Evolutionary conservation across 2,329 filamentous ascomycete genomes (phyloP), one percentile per base, ranked within the genome.

Genomic region (Akanthomyces lecanii): DNA sequence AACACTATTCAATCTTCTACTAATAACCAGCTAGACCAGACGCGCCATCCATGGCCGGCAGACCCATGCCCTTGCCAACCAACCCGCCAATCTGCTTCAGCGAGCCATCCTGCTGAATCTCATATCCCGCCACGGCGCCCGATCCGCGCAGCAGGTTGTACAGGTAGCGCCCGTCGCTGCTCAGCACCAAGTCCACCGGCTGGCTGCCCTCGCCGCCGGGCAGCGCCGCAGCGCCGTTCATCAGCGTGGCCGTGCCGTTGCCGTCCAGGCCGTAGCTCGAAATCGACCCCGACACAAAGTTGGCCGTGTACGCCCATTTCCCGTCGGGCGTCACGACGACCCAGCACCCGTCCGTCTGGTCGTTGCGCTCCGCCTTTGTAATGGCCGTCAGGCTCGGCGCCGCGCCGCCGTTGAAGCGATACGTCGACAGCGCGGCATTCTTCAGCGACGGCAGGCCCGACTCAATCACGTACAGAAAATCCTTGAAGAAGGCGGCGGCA

Each of bases 71-170:
- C 51, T 64, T 67, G 10, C 68, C 67, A 12, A 67, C 63, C 16
- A 67, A 64, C 2, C 64, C 63, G 25, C 65, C 64, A 55, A 67
- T 61, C 23, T 64, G 54, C 64, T 61, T 63, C 6, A 68, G 64
- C 11, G 67, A 67, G 14, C 67, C 66, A n/a, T 68, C 63, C 10
- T 38, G 18, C 53, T 65, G 63, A 53, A 68, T 67, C 64, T 66
- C 60, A 21, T 58, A 68, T 14, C 57, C 67, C 11, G 61, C 64
- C 60, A 68, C 63, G 21, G 66, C 67, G 3, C 67, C 66, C 12
- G 53, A 33, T n/a, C 67, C 66, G n/a, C 67, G 65, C 25, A 67
- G 66, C 16, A 68, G 53, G 59, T 68, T 68, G 59, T 68, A 68
- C 25, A 68, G 54, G 42, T 63, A 68, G 38, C 44, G 48, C 2